Evolutionary conservation across 1,139 yeast species (phyloP).

Genomic region (Yamadazyma kanchanaburiensis): DNA sequence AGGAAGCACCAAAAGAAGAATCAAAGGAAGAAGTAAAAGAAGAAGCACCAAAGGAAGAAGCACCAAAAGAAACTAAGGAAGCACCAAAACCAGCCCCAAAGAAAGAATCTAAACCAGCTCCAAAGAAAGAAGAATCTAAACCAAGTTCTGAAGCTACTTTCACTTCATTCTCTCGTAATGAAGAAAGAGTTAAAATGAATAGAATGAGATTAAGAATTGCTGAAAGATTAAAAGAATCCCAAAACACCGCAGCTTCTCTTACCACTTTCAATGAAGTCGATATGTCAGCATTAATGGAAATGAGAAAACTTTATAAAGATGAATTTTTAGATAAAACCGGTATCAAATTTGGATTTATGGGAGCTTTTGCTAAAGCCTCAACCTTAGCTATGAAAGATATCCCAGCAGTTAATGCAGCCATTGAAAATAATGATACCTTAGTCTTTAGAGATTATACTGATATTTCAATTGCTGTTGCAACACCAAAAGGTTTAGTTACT

Average conservation of each 20-base stretch:
- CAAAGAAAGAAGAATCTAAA: conserved; percentile 22
- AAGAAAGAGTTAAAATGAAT: conserved; percentile 96
- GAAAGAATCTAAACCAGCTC: conserved; percentile 21
- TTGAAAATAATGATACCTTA: conserved; percentile 88
- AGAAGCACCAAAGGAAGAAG: conserved; percentile 18
- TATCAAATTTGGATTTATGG: conserved; percentile 97
- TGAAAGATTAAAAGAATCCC: conserved; percentile 98
- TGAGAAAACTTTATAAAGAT: conserved; percentile 96
- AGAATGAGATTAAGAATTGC: conserved; percentile 99
- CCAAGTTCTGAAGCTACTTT: conserved; percentile 36
- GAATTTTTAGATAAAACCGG: conserved; percentile 94
- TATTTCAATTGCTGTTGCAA: conserved; percentile 95
- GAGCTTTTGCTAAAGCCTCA: conserved; percentile 94
- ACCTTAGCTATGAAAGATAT: conserved; percentile 91
- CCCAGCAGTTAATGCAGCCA: conserved; percentile 94
- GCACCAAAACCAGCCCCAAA: conserved; percentile 19
- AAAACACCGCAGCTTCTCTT: conserved; percentile 96
- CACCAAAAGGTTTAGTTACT: conserved; percentile 98
- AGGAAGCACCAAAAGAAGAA: conserved; percentile 45
- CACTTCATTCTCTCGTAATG: conserved; percentile 75
- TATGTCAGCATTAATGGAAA: conserved; percentile 87
- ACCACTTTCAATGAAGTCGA: conserved; percentile 98
- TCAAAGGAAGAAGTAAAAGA: conserved; percentile 36
- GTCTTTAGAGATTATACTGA: conserved; percentile 96
- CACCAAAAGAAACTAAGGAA: conserved; percentile 31